Evolutionary conservation across 140 eudicot species (phyloP).

Genomic region (Cichorium intybus): DNA sequence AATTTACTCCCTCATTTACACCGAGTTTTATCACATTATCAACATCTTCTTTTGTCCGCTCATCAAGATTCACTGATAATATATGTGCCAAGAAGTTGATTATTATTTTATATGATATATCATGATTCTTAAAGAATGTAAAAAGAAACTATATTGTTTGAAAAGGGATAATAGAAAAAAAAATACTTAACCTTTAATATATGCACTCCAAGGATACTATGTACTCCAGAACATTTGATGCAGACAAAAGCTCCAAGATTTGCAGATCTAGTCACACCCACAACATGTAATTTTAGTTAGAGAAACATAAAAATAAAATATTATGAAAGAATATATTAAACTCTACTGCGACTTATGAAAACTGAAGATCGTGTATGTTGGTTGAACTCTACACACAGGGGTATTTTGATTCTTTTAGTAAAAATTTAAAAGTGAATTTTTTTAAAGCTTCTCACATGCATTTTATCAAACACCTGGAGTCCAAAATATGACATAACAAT

Average conservation of each 20-base stretch:
- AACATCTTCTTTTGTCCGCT: slow-evolving; percentile 91
- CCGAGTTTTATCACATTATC: slow-evolving; percentile 66
- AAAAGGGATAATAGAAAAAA: background rate
- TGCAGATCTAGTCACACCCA: slow-evolving; percentile 56
- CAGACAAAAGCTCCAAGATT: slow-evolving; percentile 83
- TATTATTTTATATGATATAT: background rate
- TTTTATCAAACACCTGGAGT: too few species aligned
- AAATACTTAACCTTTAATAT: slow-evolving; percentile 63
- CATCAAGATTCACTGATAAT: slow-evolving; percentile 83
- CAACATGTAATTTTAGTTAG: too few species aligned
- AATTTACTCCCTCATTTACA: slow-evolving; percentile 66
- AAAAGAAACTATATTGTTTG: background rate
- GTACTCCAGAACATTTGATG: slow-evolving; percentile 96
- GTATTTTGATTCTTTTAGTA: too few species aligned
- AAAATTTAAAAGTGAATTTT: too few species aligned
- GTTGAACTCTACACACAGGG: too few species aligned
- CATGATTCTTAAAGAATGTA: too few species aligned
- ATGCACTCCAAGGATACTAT: slow-evolving; percentile 98
- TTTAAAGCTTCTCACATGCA: too few species aligned
- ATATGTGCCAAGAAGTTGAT: slow-evolving; percentile 42
- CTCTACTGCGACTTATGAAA: too few species aligned
- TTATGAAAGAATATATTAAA: too few species aligned
- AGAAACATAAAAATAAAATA: too few species aligned
- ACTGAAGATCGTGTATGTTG: too few species aligned
- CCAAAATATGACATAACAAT: too few species aligned